These are phyloP conservation scores for Hymenoscyphus albidus DNA, from an alignment of 2,329 filamentous ascomycete genomes.

Conservation along the genomic window DNA sequence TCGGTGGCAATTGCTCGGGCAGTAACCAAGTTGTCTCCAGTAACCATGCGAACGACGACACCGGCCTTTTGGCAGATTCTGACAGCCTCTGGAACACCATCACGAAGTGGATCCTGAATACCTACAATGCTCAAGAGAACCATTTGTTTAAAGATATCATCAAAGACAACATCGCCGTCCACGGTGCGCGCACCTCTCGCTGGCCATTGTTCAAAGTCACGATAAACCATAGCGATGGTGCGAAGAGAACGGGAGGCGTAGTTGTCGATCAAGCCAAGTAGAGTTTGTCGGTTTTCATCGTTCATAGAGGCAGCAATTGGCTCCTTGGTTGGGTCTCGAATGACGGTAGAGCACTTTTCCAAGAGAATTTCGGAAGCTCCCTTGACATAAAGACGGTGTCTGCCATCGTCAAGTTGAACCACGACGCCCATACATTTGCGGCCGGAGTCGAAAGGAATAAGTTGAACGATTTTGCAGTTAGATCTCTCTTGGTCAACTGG, in stretches of 20 bases:
- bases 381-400: constrained; percentile 48
- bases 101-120: constrained; percentile 70
- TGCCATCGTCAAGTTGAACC: constrained; percentile 45
- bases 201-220: constrained; percentile 68
- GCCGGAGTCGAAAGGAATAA: constrained; percentile 39
- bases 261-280: constrained; percentile 53
- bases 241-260: constrained; percentile 66
- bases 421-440: constrained; percentile 69
- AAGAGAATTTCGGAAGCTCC: constrained; percentile 51
- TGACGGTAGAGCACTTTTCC: constrained; percentile 44
- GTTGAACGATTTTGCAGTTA: constrained; percentile 55
- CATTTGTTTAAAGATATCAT: constrained; percentile 68
- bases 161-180: constrained; percentile 64
- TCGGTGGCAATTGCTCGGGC: constrained; percentile 70
- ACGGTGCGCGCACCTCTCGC: constrained; percentile 50
- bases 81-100: constrained; percentile 65
- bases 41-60: constrained; percentile 71
- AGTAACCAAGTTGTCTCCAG: constrained; percentile 68
- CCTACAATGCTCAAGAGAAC: constrained; percentile 69
- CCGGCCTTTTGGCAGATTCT: constrained; percentile 63
- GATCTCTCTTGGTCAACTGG: constrained; percentile 57
- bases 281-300: constrained; percentile 50
- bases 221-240: constrained; percentile 71
- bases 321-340: constrained; percentile 56
- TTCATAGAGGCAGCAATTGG: constrained; percentile 50